Conservation (phyloP, 2,329 filamentous ascomycete species). For the Ceratocystis diversiconidia region DNA sequence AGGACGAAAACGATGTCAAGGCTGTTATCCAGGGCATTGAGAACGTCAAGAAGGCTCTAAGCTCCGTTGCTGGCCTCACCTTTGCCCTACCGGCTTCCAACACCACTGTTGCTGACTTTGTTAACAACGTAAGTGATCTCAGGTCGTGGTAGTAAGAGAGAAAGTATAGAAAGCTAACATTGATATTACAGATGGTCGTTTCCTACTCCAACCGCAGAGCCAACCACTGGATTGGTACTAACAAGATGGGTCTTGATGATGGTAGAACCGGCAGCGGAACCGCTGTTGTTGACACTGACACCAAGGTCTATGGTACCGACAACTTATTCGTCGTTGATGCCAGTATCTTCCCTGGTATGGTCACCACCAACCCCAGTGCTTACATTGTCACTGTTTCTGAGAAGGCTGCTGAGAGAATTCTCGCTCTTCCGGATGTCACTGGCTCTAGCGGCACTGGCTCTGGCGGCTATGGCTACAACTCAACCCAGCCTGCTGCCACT, state of each 20-base stretch:
- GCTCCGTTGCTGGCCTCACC: conserved; percentile 39
- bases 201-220: conserved; percentile 30
- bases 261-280: conserved; percentile 36
- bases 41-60: conserved; percentile 41
- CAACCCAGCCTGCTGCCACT: background rate
- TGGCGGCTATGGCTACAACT: background rate
- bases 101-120: conserved; percentile 40
- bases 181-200: conserved; percentile 21
- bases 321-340: conserved; percentile 57
- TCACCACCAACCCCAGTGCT: conserved; percentile 53
- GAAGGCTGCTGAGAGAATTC: conserved; percentile 33
- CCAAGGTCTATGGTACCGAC: conserved; percentile 52
- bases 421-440: conserved; percentile 14
- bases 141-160: background rate
- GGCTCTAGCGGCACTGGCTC: background rate
- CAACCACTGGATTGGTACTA: conserved; percentile 44
- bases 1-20: conserved; percentile 42
- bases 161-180: background rate
- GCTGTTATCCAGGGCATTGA: conserved; percentile 53
- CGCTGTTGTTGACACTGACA: conserved; percentile 48
- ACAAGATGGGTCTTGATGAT: conserved; percentile 45
- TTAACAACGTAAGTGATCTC: conserved; percentile 31
- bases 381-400: conserved; percentile 52
- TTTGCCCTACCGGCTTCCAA: conserved; percentile 35
- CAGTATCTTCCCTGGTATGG: conserved; percentile 54